Base-by-base conservation (phyloP, 169 alveolate species). In the Plasmodium gallinaceum region DNA sequence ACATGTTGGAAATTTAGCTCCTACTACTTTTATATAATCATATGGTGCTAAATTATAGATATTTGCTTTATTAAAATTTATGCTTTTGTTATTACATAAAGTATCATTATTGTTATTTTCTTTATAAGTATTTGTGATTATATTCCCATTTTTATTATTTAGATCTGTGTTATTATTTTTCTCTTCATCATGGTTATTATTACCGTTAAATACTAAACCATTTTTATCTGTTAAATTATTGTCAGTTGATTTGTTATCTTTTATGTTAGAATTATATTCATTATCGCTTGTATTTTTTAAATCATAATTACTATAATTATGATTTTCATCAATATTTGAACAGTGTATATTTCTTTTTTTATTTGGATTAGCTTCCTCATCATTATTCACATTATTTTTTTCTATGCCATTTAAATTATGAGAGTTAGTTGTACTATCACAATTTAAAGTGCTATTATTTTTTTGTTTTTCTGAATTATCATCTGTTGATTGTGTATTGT, bases 1-100 rank as follows among this genome's bases (percentile, higher is more conserved):
- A 60, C 92, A 73, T 20, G 93, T 80, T 4, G 96, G 96, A 7
- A 94, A 75, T 54, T 74, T 90, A 18, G 92, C 68, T 7, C 96
- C 96, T 7, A 94, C 95, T 6, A 94, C 88, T 54, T 92, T 94
- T 69, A 90, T 73, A 45, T 92, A 94, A 48, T 92, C 95, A 39
- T 74, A 52, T 43, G 96, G 95, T 4, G 54, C 69, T 24, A 18
- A n/a, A 7, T 61, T 42, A 16, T 18, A 43, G 46, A 72, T 8
- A 37, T 57, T 74, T 51, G 86, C 26, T 20, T 65, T 65, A 45
- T 80, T 74, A 18, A 66, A 64, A 9, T 73, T 60, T 18, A 90
- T 54, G 7, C 52, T 14, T 32, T 91, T 92, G 58, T 39, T 66
- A 10, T 89, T 88, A 16, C 18, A 32, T 18, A 68, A 32, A 32